These are phyloP conservation scores for Chlorella sp. DNA, from an alignment of 139 green algal species.

Conservation along the genomic window DNA sequence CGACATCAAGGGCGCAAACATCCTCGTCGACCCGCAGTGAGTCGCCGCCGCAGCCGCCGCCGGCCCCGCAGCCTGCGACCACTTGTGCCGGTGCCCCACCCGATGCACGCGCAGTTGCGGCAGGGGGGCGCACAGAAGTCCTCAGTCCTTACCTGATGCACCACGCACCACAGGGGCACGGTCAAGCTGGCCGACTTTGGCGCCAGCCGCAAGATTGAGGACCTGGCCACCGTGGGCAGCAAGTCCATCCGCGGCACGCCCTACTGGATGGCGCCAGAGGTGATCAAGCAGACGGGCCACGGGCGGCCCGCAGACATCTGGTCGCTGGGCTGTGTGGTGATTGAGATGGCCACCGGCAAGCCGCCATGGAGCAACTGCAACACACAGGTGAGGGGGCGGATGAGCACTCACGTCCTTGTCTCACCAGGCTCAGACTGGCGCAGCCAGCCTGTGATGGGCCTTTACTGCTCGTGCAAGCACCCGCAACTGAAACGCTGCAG, in stretches of 20 bases:
- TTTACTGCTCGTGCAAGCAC: no score
- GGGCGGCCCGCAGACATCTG: conserved; percentile 91
- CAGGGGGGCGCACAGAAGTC: no score
- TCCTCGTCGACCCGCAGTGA: conserved; percentile 72
- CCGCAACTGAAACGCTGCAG: no score
- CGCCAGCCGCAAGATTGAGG: conserved; percentile 85
- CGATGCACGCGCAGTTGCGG: no score
- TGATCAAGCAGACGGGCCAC: conserved; percentile 85
- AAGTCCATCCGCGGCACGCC: conserved; percentile 91
- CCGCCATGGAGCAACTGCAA: conserved; percentile 25
- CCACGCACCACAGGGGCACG: conserved; percentile 58
- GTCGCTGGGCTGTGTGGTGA: conserved; percentile 90
- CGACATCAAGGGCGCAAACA: conserved; percentile 83
- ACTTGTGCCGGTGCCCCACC: no score
- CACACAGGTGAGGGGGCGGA: conserved; percentile 15
- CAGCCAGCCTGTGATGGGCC: background rate
- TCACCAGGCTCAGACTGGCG: no score
- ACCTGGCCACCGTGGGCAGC: conserved; percentile 79
- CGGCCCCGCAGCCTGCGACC: no score
- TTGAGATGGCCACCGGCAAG: conserved; percentile 94
- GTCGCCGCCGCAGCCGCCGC: no score
- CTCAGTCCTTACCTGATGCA: conserved; percentile 22
- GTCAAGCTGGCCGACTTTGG: conserved; percentile 97
- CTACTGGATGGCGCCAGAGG: conserved; percentile 99
- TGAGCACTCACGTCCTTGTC: no score